Conservation (phyloP, 805 yeast species). For the Sugiyamaella mastotermitis region DNA sequence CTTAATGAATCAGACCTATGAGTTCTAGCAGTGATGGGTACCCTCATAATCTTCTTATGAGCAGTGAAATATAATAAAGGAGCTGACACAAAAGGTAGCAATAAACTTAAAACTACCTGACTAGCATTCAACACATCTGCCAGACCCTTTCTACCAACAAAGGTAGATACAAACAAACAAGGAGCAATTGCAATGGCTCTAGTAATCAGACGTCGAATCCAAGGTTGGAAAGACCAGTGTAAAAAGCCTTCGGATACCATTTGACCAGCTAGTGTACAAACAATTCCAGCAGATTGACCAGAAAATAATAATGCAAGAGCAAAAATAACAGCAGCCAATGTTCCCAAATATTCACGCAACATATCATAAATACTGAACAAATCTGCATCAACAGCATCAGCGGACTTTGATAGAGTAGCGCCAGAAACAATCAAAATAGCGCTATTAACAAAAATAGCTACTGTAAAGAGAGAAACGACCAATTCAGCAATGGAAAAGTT, state of each 20-base stretch:
- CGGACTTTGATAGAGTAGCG: conserved; percentile 62
- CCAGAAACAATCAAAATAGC: conserved; percentile 81
- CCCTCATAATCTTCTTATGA: conserved; percentile 56
- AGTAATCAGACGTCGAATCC: conserved; percentile 73
- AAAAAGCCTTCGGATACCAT: conserved; percentile 88
- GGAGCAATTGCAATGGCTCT: conserved; percentile 80
- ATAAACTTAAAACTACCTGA: conserved; percentile 75
- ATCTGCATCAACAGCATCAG: conserved; percentile 72
- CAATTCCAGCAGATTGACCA: conserved; percentile 88
- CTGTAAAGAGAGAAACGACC: conserved; percentile 60
- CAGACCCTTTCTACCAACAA: conserved; percentile 78
- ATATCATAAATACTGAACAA: conserved; percentile 69
- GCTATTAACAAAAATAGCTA: conserved; percentile 82
- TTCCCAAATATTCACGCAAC: conserved; percentile 54
- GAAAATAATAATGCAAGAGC: conserved; percentile 78
- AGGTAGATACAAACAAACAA: conserved; percentile 65
- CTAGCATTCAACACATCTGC: conserved; percentile 63
- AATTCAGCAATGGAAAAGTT: conserved; percentile 70
- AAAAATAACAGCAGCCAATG: conserved; percentile 76
- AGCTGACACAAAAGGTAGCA: conserved; percentile 82
- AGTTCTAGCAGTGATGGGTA: conserved; percentile 17
- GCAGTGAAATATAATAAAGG: conserved; percentile 82
- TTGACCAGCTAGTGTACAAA: conserved; percentile 91
- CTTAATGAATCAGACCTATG: too few species aligned
- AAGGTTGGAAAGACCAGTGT: conserved; percentile 73